These are phyloP conservation scores for Curvularia hawaiiensis DNA, from an alignment of 2,329 filamentous ascomycete genomes.

Conservation along the genomic window DNA sequence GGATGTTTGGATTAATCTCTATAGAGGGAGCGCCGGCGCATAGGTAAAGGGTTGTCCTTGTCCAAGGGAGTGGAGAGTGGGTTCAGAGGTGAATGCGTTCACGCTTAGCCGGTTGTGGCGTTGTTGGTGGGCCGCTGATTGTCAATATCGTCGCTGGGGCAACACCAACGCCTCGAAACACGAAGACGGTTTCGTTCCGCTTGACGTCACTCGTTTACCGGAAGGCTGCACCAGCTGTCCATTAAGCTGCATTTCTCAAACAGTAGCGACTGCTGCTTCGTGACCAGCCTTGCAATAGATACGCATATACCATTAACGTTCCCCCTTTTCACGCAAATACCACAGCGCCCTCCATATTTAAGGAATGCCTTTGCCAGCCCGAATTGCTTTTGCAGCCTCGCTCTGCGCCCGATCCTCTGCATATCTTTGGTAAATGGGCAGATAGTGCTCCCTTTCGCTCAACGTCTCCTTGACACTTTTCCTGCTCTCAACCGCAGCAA, in stretches of 20 bases:
- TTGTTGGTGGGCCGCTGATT: slow-evolving; percentile 12
- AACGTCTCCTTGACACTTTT: slow-evolving; percentile 70
- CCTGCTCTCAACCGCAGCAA: slow-evolving; percentile 62
- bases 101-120: slow-evolving; percentile 22
- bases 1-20: slow-evolving; percentile 6
- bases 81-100: slow-evolving; percentile 11
- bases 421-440: slow-evolving; percentile 66
- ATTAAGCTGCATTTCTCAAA: not conserved
- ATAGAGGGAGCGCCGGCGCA: slow-evolving; percentile 27
- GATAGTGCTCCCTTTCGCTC: slow-evolving; percentile 70
- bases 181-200: not conserved
- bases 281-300: not conserved
- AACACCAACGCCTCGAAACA: slow-evolving; percentile 14
- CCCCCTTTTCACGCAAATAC: not conserved
- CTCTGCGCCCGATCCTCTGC: slow-evolving; percentile 55
- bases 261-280: not conserved
- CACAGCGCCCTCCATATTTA: slow-evolving; percentile 32
- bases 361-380: slow-evolving; percentile 67
- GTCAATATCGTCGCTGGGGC: slow-evolving; percentile 17
- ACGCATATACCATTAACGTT: not conserved
- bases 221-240: not conserved
- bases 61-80: slow-evolving; percentile 19
- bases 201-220: slow-evolving; percentile 12
- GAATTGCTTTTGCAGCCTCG: slow-evolving; percentile 55
- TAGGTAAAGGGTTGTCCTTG: slow-evolving; percentile 10